Evolutionary conservation across 768 basidiomycete species (phyloP).

Genomic region (Sporobolomyces roseus): DNA sequence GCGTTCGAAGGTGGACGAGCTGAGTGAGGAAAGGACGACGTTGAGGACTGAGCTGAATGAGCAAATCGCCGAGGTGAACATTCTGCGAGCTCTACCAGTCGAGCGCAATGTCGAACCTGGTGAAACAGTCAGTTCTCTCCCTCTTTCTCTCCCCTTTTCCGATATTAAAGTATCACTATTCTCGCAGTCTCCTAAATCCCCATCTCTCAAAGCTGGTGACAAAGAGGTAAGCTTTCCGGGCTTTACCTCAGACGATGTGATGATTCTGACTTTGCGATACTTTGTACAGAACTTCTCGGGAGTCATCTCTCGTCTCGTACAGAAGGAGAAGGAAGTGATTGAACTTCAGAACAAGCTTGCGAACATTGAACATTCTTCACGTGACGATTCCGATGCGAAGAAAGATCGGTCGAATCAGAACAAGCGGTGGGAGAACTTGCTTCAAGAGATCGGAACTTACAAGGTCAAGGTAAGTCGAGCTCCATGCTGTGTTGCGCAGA

Average conservation of each 20-base stretch:
- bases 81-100: constrained; percentile 58
- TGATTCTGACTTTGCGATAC: background rate
- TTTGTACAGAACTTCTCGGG: constrained; percentile 61
- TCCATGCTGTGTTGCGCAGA: background rate
- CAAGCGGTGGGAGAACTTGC: constrained; percentile 66
- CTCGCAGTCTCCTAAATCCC: constrained; percentile 47
- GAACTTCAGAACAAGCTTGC: constrained; percentile 71
- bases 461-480: constrained; percentile 60
- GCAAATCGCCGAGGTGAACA: constrained; percentile 65
- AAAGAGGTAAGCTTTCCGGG: constrained; percentile 57
- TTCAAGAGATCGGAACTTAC: constrained; percentile 68
- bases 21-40: constrained; percentile 60
- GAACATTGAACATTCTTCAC: constrained; percentile 39
- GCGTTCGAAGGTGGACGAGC: constrained; percentile 60
- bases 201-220: constrained; percentile 54
- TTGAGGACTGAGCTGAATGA: constrained; percentile 60
- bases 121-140: background rate
- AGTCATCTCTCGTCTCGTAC: constrained; percentile 70
- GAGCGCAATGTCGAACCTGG: constrained; percentile 40
- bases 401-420: constrained; percentile 61
- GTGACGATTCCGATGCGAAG: constrained; percentile 67
- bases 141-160: background rate
- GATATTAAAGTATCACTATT: background rate
- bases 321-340: constrained; percentile 79
- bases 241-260: background rate